Evolutionary conservation across 2,329 filamentous ascomycete species (phyloP).

Genomic region (Lachnellula subtilissima): DNA sequence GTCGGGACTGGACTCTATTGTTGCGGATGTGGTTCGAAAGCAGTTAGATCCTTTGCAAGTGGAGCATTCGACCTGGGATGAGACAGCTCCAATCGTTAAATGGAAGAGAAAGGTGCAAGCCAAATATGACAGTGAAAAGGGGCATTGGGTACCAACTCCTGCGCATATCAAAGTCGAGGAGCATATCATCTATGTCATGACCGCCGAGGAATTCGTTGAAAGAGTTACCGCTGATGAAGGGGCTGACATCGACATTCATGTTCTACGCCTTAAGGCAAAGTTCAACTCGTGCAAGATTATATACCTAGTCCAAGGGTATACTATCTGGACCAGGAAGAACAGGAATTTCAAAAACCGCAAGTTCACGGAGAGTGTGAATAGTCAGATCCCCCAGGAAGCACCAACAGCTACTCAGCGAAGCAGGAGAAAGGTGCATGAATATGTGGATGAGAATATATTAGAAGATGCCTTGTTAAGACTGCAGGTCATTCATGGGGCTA

Average conservation of each 20-base stretch:
- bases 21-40: slow-evolving; percentile 42
- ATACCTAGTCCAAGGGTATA: slow-evolving; percentile 69
- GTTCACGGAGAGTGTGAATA: slow-evolving; percentile 61
- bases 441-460: slow-evolving; percentile 62
- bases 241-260: slow-evolving; percentile 53
- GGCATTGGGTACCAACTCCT: slow-evolving; percentile 45
- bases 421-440: slow-evolving; percentile 41
- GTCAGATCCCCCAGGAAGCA: slow-evolving; percentile 37
- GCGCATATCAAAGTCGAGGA: slow-evolving; percentile 41
- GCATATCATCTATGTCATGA: slow-evolving; percentile 52
- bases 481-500: slow-evolving; percentile 60
- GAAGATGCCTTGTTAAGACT: slow-evolving; percentile 68
- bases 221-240: slow-evolving; percentile 46
- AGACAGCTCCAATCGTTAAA: slow-evolving; percentile 44
- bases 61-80: slow-evolving; percentile 41
- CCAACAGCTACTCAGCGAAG: slow-evolving; percentile 19
- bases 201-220: slow-evolving; percentile 61
- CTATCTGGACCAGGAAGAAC: slow-evolving; percentile 63
- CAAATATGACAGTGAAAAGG: slow-evolving; percentile 41
- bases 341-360: slow-evolving; percentile 61
- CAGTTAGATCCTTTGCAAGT: slow-evolving; percentile 50
- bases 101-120: slow-evolving; percentile 50
- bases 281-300: slow-evolving; percentile 54
- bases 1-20: slow-evolving; percentile 44
- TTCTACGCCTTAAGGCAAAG: slow-evolving; percentile 47